Base-by-base conservation (phyloP, 2,329 filamentous ascomycete species). In the Beauveria varroae region DNA sequence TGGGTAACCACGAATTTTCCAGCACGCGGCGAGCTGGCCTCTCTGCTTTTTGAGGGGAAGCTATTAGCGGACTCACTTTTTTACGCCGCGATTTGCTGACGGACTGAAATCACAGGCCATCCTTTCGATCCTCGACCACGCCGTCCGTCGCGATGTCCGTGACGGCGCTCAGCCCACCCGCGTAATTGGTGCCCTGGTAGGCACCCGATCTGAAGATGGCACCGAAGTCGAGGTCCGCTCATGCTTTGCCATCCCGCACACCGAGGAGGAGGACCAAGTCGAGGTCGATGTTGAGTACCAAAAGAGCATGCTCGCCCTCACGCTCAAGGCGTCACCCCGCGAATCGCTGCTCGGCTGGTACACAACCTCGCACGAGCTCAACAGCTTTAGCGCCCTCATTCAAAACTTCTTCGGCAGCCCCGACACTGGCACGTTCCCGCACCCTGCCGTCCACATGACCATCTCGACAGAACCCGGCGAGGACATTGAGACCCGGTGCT, bases 221-320 rank as follows among this genome's bases (percentile, higher is more conserved):
- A 91, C 90, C 73, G 93, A 98, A 76, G 91, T 96, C 71, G 92
- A 96, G 78, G 95, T 99, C 71, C 88, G 91, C 73, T 96, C 91
- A 73, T 93, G 91, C 80, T 99, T 99, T 75, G 95, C 95, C 68
- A 96, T 99, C 72, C 93, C 93, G 67, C 95, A 99, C 81, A 98
- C 93, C 68, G 95, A 99, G 80, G 96, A 93, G 68, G 90, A 93
- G 74, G 95, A 99, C 78, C 95, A 99, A 78, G 95, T 99, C 71
- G 95, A 99, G 78, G 95, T 99, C 66, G 95, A 99, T 75, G 96
- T 99, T 84, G 95, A 99, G 78, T 99, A 98, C 79, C 95, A 99
- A 80, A 98, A 98, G 85, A 93, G 93, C 77, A 99, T 99, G 95
- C 87, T 98, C 62, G 89, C 90, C 63, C 82, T 99, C 69, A 93